Percentiles rank a stretch among this genome's conserved stretches.
Evolutionary conservation across 2,329 filamentous ascomycete genomes (phyloP).

Genomic region (Fusarium poae): DNA sequence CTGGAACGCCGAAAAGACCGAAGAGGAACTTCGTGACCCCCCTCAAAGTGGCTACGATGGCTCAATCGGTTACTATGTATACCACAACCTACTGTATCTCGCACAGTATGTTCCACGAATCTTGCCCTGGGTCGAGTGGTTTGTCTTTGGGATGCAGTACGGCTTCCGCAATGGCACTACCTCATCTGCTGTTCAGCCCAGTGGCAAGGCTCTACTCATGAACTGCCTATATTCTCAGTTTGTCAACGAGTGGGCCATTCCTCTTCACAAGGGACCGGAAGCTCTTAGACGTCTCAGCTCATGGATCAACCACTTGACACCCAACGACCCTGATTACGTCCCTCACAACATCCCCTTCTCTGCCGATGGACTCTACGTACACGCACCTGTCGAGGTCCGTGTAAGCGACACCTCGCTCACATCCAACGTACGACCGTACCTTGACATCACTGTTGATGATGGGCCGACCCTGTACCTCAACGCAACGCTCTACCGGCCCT

Average conservation of each 20-base stretch:
- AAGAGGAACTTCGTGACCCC: conserved; percentile 70
- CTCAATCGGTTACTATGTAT: conserved; percentile 85
- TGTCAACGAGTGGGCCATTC: conserved; percentile 98
- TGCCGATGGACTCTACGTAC: conserved; percentile 83
- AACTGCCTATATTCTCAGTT: conserved; percentile 99
- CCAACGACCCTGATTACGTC: conserved; percentile 74
- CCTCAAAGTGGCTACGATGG: conserved; percentile 84
- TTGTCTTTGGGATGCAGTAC: conserved; percentile 98
- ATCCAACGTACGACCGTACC: conserved; percentile 57
- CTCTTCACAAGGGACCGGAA: conserved; percentile 86
- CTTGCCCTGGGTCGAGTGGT: conserved; percentile 92
- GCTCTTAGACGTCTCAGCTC: conserved; percentile 84
- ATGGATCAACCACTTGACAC: conserved; percentile 78
- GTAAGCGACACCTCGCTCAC: conserved; percentile 75
- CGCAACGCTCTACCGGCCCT: conserved; percentile 88
- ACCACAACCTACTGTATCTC: conserved; percentile 89
- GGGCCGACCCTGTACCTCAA: conserved; percentile 89
- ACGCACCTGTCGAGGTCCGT: conserved; percentile 93
- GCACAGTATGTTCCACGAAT: conserved; percentile 82
- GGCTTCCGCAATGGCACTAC: conserved; percentile 80
- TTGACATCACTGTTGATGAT: conserved; percentile 78
- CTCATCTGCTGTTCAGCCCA: conserved; percentile 82
- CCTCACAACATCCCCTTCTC: conserved; percentile 81
- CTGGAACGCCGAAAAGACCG: conserved; percentile 87
- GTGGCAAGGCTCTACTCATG: conserved; percentile 86